A percentile compares a stretch with the other conserved stretches of the same genome.
These are phyloP conservation scores for Alternaria triticimaculans DNA, from an alignment of 2,329 filamentous ascomycete genomes.

Conservation along the genomic window DNA sequence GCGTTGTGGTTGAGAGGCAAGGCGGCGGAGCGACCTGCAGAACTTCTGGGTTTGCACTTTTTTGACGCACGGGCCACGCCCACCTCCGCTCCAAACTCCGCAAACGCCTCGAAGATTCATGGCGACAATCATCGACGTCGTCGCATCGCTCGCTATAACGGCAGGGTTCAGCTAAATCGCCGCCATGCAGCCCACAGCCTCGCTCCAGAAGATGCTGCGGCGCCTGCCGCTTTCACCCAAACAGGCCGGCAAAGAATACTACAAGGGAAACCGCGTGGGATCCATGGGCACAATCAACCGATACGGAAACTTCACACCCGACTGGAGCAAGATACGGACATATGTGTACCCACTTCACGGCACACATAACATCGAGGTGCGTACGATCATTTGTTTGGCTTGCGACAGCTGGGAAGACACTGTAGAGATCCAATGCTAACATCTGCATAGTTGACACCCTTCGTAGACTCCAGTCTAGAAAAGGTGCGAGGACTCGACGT, in stretches of 20 bases:
- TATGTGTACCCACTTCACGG: constrained; percentile 78
- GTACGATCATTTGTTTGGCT: neutral
- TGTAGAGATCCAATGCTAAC: neutral
- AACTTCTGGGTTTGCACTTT: constrained; percentile 15
- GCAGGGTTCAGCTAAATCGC: neutral
- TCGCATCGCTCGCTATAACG: constrained; percentile 3
- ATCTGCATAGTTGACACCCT: constrained; percentile 73
- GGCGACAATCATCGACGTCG: neutral
- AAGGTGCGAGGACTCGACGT: constrained; percentile 31
- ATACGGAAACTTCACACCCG: constrained; percentile 81
- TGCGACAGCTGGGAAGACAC: neutral
- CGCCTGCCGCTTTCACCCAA: constrained; percentile 89
- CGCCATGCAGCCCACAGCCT: constrained; percentile 71
- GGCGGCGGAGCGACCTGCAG: neutral
- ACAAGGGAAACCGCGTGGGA: constrained; percentile 93
- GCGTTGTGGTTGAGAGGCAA: constrained; percentile 3
- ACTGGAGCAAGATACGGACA: constrained; percentile 87
- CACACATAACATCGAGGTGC: constrained; percentile 58
- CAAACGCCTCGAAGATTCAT: constrained; percentile 12
- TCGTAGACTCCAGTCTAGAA: constrained; percentile 70
- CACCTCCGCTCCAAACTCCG: constrained; percentile 27
- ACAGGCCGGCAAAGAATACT: constrained; percentile 90
- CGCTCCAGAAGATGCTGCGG: constrained; percentile 71
- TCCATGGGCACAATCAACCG: constrained; percentile 86
- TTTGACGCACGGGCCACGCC: constrained; percentile 23